Evolutionary conservation across 371 early-diverging fungal genomes (phyloP).

Genomic region (Cokeromyces recurvatus): DNA sequence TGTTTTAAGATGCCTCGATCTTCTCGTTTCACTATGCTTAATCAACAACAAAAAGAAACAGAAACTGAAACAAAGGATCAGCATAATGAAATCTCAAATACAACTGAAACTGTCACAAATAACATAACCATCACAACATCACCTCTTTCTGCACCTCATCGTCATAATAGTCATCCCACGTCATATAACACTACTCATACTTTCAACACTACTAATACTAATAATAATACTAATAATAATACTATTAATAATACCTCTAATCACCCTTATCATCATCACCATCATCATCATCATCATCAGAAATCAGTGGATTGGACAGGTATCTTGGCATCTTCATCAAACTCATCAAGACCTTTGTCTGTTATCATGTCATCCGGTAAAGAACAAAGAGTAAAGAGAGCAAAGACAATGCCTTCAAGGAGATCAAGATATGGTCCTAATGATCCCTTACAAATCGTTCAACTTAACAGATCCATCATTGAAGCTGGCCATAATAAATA

Average conservation of each 20-base stretch:
- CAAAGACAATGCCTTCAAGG: conserved; percentile 25
- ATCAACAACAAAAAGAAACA: not conserved
- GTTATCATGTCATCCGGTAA: conserved; percentile 1
- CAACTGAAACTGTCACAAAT: not conserved
- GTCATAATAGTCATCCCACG: conserved; percentile 2
- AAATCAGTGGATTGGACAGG: not conserved
- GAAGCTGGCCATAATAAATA: conserved; percentile 12
- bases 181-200: conserved; percentile 2
- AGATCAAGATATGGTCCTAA: conserved; percentile 21
- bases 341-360: conserved; percentile 2
- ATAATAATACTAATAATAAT: not conserved
- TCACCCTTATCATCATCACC: not conserved
- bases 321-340: not conserved
- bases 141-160: not conserved
- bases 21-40: conserved; percentile 8
- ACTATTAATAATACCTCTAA: not conserved
- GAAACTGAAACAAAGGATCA: not conserved
- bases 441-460: conserved; percentile 29
- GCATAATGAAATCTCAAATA: not conserved
- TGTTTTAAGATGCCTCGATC: conserved; percentile 33
- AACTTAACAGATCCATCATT: conserved; percentile 21
- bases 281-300: not conserved
- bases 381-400: conserved; percentile 12
- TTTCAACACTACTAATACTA: not conserved
- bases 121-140: conserved; percentile 1